phyloP scores from a whole-genome alignment of 805 yeast species.

The Huiozyma naganishii region DNA sequence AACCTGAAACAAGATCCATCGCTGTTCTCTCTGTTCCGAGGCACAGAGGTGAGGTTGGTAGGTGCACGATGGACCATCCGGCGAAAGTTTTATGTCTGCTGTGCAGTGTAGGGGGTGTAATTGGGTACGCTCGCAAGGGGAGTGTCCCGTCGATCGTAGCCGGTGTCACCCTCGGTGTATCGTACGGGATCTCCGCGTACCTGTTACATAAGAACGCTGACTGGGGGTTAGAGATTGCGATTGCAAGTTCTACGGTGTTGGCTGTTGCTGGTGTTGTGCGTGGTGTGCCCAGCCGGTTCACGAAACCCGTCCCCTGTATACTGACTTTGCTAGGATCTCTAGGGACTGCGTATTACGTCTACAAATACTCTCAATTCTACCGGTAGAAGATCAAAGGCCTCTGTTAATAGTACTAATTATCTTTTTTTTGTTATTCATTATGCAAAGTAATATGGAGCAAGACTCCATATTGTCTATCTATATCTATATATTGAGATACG shows the following conservation, averaged over 20 bases:
- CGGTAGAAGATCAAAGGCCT: slow-evolving; percentile 1
- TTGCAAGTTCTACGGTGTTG: slow-evolving; percentile 58
- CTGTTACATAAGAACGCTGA: slow-evolving; percentile 62
- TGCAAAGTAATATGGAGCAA: too few species aligned
- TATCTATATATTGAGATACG: not conserved
- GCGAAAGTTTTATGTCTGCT: slow-evolving; percentile 61
- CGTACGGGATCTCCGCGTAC: slow-evolving; percentile 66
- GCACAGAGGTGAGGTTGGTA: not conserved
- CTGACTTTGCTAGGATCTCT: slow-evolving; percentile 53
- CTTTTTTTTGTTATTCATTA: too few species aligned
- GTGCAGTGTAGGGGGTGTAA: slow-evolving; percentile 56
- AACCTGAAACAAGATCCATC: too few species aligned
- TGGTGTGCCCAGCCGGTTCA: slow-evolving; percentile 45
- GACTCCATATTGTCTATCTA: too few species aligned
- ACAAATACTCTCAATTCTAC: slow-evolving; percentile 69
- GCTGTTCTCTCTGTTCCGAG: not conserved
- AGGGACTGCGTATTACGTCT: slow-evolving; percentile 57
- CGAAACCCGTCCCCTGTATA: slow-evolving; percentile 65
- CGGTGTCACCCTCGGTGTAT: slow-evolving; percentile 50
- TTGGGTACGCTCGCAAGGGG: slow-evolving; percentile 58
- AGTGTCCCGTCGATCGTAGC: slow-evolving; percentile 75
- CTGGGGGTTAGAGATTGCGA: slow-evolving; percentile 71
- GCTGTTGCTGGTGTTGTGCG: slow-evolving; percentile 66
- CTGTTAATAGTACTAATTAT: too few species aligned
- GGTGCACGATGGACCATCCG: slow-evolving; percentile 53